A percentile compares a stretch with the other conserved stretches of the same genome.
Evolutionary conservation across 495 filamentous ascomycete genomes (phyloP).

Genomic region (Penicillium simplicissimum): DNA sequence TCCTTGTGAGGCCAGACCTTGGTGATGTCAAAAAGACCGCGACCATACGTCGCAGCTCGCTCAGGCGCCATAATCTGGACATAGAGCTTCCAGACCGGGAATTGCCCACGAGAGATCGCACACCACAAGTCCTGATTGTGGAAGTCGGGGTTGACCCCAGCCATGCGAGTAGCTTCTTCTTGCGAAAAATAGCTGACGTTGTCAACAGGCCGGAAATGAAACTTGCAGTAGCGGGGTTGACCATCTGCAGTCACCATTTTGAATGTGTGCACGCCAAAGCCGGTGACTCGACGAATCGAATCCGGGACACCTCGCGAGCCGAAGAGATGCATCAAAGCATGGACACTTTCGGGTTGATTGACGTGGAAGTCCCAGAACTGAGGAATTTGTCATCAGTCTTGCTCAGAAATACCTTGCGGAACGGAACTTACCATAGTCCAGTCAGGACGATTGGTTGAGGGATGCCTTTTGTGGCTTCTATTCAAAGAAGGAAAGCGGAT

Average conservation of each 20-base stretch:
- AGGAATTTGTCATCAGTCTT: not conserved
- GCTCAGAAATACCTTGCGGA: no score
- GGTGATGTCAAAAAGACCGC: constrained; percentile 47
- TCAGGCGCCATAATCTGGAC: constrained; percentile 50
- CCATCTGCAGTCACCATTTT: constrained; percentile 59
- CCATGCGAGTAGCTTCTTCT: constrained; percentile 52
- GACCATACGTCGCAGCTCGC: constrained; percentile 33
- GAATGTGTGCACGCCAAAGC: constrained; percentile 66
- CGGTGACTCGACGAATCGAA: constrained; percentile 62
- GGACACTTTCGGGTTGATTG: constrained; percentile 47
- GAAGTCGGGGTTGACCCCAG: constrained; percentile 48
- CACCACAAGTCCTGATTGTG: constrained; percentile 41
- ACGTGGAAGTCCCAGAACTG: constrained; percentile 57
- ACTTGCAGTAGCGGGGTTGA: constrained; percentile 60
- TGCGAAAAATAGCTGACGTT: constrained; percentile 56
- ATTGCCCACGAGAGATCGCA: constrained; percentile 34
- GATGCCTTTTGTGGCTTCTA: constrained; percentile 51
- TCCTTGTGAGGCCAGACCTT: constrained; percentile 45
- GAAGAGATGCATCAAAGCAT: constrained; percentile 70
- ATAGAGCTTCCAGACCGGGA: constrained; percentile 38
- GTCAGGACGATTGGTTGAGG: constrained; percentile 47
- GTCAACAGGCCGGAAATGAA: constrained; percentile 63
- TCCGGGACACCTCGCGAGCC: constrained; percentile 63
- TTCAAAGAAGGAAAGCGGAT: constrained; percentile 57
- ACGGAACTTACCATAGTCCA: constrained; percentile 44